These are phyloP conservation scores for Vinca minor DNA, from an alignment of 257 asterid genomes.

Conservation along the genomic window DNA sequence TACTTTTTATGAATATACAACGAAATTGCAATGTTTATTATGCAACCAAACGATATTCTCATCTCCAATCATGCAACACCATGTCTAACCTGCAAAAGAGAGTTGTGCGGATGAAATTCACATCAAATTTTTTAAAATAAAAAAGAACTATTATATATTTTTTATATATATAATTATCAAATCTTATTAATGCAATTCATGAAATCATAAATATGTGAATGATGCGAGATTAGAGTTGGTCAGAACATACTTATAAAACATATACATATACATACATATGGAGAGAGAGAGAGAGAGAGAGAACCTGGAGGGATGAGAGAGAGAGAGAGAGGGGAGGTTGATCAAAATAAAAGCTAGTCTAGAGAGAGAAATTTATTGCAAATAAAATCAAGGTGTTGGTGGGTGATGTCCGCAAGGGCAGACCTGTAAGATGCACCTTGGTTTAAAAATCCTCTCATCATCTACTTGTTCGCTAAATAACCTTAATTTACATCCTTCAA, in stretches of 20 bases:
- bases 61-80: not conserved
- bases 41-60: conserved; percentile 1
- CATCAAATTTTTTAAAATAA: not conserved
- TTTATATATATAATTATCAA: not conserved
- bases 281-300: not conserved
- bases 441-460: too few species aligned
- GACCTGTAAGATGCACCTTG: too few species aligned
- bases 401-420: too few species aligned
- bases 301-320: not conserved
- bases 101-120: not conserved
- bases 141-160: not conserved
- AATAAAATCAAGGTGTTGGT: too few species aligned
- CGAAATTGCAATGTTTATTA: not conserved
- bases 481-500: too few species aligned
- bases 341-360: not conserved
- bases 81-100: conserved; percentile 5
- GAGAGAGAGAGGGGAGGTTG: too few species aligned
- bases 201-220: not conserved
- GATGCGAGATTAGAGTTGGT: not conserved
- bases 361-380: not conserved
- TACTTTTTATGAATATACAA: not conserved
- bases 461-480: too few species aligned
- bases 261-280: too few species aligned
- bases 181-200: not conserved
- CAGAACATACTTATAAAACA: not conserved